Evolutionary conservation across 345 rosid genomes (phyloP).

Genomic region (Gossypioides kirkii): DNA sequence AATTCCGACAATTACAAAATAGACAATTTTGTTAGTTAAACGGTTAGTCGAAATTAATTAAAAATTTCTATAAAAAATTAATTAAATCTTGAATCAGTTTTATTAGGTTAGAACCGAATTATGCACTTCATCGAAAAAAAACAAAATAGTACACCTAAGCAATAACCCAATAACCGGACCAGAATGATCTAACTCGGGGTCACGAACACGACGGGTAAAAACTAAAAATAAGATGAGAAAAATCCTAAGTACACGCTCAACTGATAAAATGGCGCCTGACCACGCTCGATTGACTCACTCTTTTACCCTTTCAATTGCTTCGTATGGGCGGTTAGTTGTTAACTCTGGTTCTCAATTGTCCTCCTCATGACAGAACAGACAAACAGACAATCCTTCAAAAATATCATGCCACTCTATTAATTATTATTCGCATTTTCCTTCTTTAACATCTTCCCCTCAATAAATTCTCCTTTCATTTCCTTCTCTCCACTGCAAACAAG

Average conservation of each 20-base stretch:
- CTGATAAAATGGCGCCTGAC: not conserved
- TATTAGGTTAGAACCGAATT: not conserved
- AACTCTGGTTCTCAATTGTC: constrained; percentile 25
- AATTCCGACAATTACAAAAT: not conserved
- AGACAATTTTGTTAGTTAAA: not conserved
- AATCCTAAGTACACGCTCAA: not conserved
- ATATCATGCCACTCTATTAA: constrained; percentile 24
- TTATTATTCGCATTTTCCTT: constrained; percentile 4
- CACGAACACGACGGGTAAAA: not conserved
- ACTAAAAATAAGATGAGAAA: not conserved
- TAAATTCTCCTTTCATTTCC: not conserved
- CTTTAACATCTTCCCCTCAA: constrained; percentile 4
- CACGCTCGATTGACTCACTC: not conserved
- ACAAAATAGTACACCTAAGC: not conserved
- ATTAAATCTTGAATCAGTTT: not conserved
- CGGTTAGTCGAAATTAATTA: not conserved
- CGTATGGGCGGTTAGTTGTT: constrained; percentile 9
- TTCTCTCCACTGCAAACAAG: not conserved
- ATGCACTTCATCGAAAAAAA: too few relatives aligned
- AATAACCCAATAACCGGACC: not conserved
- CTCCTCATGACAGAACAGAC: constrained; percentile 12
- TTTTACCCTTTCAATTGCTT: not conserved
- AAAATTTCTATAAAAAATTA: not conserved
- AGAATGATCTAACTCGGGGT: not conserved
- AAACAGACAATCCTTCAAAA: constrained; percentile 19